Conservation (phyloP, 495 filamentous ascomycete genomes). For the Parmelia sp. region DNA sequence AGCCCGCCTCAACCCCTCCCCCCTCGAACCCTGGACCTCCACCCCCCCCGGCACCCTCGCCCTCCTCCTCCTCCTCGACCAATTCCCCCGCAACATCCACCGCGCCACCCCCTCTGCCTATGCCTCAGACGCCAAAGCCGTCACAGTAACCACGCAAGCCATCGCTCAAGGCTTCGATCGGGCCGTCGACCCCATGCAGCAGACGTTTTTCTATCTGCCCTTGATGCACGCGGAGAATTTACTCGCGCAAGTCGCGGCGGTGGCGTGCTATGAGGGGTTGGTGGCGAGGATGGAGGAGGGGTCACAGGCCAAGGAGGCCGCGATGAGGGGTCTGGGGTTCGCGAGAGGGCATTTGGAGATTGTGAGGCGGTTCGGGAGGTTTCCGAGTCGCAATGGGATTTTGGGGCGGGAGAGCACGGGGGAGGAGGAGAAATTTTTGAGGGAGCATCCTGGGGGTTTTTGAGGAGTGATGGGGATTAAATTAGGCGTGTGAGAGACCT, state of each 20-base stretch:
- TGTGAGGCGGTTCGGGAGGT: conserved; percentile 26
- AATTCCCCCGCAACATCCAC: conserved; percentile 36
- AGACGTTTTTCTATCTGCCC: conserved; percentile 34
- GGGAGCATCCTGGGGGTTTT: conserved; percentile 23
- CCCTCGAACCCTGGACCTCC: conserved; percentile 12
- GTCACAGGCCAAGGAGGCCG: conserved; percentile 22
- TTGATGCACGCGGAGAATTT: conserved; percentile 35
- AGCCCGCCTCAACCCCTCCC: too few relatives aligned
- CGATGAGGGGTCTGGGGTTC: conserved; percentile 23
- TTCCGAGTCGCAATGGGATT: conserved; percentile 24
- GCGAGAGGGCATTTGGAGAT: conserved; percentile 28
- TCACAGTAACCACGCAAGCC: conserved; percentile 26
- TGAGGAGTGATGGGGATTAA: too few relatives aligned
- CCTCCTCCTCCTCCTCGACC: conserved; percentile 34
- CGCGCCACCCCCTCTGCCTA: conserved; percentile 29
- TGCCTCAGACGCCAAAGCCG: conserved; percentile 32
- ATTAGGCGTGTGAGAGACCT: too few relatives aligned
- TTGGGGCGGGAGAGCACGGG: conserved; percentile 25
- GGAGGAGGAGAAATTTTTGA: conserved; percentile 28
- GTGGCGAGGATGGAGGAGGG: conserved; percentile 23
- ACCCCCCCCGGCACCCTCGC: conserved; percentile 28
- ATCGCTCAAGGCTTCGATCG: conserved; percentile 32
- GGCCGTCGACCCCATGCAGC: conserved; percentile 25
- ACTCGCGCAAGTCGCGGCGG: conserved; percentile 29
- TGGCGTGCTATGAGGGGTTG: conserved; percentile 29